Percentiles rank a stretch among this genome's conserved stretches.
phyloP scores from a whole-genome alignment of 2,329 filamentous ascomycete species.

The Exserohilum turcica region DNA sequence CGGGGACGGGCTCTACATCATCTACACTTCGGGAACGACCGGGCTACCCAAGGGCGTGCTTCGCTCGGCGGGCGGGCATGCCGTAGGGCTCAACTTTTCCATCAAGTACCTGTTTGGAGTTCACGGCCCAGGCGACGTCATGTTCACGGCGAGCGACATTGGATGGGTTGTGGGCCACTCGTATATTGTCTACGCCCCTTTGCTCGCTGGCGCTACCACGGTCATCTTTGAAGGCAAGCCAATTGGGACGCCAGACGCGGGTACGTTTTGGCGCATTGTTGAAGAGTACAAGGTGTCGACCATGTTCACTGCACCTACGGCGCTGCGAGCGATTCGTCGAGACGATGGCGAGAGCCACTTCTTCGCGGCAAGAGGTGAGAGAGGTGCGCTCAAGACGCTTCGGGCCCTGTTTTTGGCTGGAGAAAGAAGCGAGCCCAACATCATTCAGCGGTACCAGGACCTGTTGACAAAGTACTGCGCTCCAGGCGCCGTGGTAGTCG shows the following conservation, averaged over 20 bases:
- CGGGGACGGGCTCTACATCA: slow-evolving; percentile 83
- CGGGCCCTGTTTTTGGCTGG: slow-evolving; percentile 83
- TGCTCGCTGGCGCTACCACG: slow-evolving; percentile 83
- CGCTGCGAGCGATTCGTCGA: slow-evolving; percentile 82
- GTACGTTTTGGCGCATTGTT: slow-evolving; percentile 84
- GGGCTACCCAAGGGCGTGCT: slow-evolving; percentile 83
- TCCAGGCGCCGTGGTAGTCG: slow-evolving; percentile 65
- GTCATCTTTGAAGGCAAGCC: slow-evolving; percentile 95
- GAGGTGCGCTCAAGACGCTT: slow-evolving; percentile 73
- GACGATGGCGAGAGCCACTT: slow-evolving; percentile 77
- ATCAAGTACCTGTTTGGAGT: slow-evolving; percentile 84
- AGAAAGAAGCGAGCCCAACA: slow-evolving; percentile 85
- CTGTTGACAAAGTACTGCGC: slow-evolving; percentile 71
- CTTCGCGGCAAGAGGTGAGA: slow-evolving; percentile 66
- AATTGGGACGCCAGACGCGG: slow-evolving; percentile 83
- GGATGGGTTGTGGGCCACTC: slow-evolving; percentile 81
- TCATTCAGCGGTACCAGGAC: slow-evolving; percentile 79
- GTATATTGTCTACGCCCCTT: slow-evolving; percentile 87
- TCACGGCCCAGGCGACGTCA: slow-evolving; percentile 80
- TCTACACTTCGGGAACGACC: slow-evolving; percentile 85
- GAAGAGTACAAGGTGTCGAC: slow-evolving; percentile 84
- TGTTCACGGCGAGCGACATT: slow-evolving; percentile 82
- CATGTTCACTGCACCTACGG: slow-evolving; percentile 81
- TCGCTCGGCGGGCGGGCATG: slow-evolving; percentile 82
- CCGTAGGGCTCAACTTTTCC: slow-evolving; percentile 80